Evolutionary conservation across 805 yeast species (phyloP), one percentile per base, ranked within the genome.

Genomic region (Lipomyces anomalus): DNA sequence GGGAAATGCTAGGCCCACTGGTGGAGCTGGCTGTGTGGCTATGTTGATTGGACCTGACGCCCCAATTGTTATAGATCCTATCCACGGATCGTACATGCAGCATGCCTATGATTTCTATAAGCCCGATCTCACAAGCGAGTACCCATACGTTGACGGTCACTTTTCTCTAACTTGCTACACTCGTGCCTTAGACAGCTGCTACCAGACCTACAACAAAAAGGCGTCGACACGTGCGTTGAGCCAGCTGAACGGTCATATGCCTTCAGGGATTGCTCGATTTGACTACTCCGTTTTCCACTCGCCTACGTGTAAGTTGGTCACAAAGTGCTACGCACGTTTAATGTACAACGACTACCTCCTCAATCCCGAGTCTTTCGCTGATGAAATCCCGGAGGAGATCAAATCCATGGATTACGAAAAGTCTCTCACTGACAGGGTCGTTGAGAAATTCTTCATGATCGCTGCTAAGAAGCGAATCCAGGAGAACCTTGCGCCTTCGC

Each of bases 1-100:
- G 71, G 98, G 98, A 66, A 83, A 95, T 32, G 98, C 98, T 46
- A 83, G 98, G 76, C 98, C 98, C 63, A 92, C 98, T 43, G 98
- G 98, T 67, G 98, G 98, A 73, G 97, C 95, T 44, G 98, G 98
- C 65, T 76, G 94, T 39, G 94, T 90, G 50, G 98, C 98, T 36
- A 61, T 92, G 64, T 79, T 84, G 65, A 85, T 92, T 61, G 98
- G 98, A 42, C 95, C 97, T 43, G 95, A 92, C 64, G 97, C 98
- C 34, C 98, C 98, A 56, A 76, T 92, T 57, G 96, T 86, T 34
- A 81, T 92, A 60, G 97, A 92, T 60, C 70, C 82, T 37, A 77
- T 79, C 49, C 86, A 92, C 71, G 97, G 97, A 54, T 77, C 95
- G 20, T 85, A 73, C 75, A 85, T 92, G 95, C 90, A 86, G 69